Percentiles rank a stretch among this genome's conserved stretches.
Evolutionary conservation across 352 stramenopile genomes (phyloP).

Genomic region (Pythium folliculosum): DNA sequence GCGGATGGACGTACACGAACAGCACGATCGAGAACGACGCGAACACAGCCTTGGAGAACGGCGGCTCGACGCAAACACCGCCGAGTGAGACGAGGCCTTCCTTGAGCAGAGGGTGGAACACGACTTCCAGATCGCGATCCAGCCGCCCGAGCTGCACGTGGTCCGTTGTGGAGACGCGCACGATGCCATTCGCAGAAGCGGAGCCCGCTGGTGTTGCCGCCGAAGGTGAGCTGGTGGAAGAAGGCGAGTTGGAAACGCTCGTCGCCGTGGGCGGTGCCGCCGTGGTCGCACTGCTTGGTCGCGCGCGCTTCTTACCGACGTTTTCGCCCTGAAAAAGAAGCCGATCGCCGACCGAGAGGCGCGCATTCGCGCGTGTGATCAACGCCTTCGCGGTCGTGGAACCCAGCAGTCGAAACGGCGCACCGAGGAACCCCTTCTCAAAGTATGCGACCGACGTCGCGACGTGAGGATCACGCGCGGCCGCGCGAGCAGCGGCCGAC

Average conservation of each 20-base stretch:
- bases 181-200: constrained; percentile 38
- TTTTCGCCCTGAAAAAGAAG: constrained; percentile 71
- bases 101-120: constrained; percentile 69
- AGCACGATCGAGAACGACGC: constrained; percentile 64
- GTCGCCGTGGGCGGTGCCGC: not conserved
- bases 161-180: constrained; percentile 54
- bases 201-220: constrained; percentile 13
- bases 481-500: constrained; percentile 12
- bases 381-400: constrained; percentile 44
- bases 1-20: constrained; percentile 59
- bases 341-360: constrained; percentile 42
- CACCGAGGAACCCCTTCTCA: constrained; percentile 33
- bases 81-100: constrained; percentile 47
- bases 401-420: constrained; percentile 48
- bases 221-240: constrained; percentile 1
- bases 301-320: constrained; percentile 64
- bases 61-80: constrained; percentile 49
- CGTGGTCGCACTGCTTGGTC: constrained; percentile 20
- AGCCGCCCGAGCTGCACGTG: constrained; percentile 59
- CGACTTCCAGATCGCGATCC: constrained; percentile 57
- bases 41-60: constrained; percentile 58
- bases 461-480: constrained; percentile 26
- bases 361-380: constrained; percentile 47
- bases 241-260: not conserved
- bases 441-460: constrained; percentile 30